Evolutionary conservation across 2,329 filamentous ascomycete species (phyloP), one percentile per base, ranked within the genome.

Genomic region (Fusarium illudens): DNA sequence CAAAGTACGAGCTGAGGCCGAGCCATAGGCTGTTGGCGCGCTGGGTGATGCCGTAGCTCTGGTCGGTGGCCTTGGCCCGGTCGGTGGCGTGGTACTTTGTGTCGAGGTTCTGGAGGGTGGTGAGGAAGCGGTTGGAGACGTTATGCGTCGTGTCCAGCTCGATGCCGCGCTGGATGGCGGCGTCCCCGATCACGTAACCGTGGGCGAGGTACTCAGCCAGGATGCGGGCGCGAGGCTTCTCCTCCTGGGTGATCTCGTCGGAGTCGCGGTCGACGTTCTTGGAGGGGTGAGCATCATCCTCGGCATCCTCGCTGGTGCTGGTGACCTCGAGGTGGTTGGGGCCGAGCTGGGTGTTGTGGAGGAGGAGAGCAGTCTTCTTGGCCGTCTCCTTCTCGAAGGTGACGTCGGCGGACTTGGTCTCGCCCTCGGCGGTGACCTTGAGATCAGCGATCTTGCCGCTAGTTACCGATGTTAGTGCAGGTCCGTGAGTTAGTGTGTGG

Each of bases 351-450:
- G 96, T 99, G 85, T 97, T 96, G 83, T 98, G 95, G 69, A 99
- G 90, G 62, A 99, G 92, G 37, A 97, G 92, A 25, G 96, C 96
- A 20, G 96, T 99, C 86, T 97, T 97, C 63, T 95, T 94, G 52
- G 96, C 96, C 13, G 95, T 96, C 79, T 95, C 90, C 84, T 97
- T 97, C 82, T 98, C 96, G 77, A 99, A 99, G 54, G 90, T 94
- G 67, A 99, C 94, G n/a, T 90, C 92, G 60, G 96, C 96, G 51
- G 90, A 90, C 82, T 97, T 93, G 71, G 87, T 84, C 71, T 90
- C 86, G 75, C 88, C 88, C 80, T 81, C 81, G 33, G 89, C 81
- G 27, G 89, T 92, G 75, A 97, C 87, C 62, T 93, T 90, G 79
- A 99, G 86, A 73, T 87, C 87, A 71, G 89, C 90, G 79, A 99